Evolutionary conservation across 345 rosid genomes (phyloP), one percentile per base, ranked within the genome.

Genomic region (Ceriops zippeliana): DNA sequence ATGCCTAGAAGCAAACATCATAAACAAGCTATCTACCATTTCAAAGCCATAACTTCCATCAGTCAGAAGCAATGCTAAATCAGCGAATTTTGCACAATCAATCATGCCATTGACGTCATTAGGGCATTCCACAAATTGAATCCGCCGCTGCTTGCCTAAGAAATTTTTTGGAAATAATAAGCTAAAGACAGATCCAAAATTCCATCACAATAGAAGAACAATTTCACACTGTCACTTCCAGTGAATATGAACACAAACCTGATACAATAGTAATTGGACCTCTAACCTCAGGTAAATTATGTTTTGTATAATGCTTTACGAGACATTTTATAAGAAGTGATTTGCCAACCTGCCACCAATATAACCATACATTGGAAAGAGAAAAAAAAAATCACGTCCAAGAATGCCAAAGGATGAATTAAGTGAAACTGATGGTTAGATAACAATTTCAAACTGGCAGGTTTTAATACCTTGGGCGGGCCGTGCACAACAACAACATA

Each of bases 21-120:
- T 2, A 16, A 11, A 30, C 17, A 0, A 52, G 22, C 62, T 34
- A 72, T 62, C 84, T 81, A 92, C 96, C 96, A 93, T 95, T 85
- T 95, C 99, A 78, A 95, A 95, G 57, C 99, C 97, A 62, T 91
- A 93, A 80, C 99, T 93, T 80, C 93, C 99, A 67, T 91, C 97
- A 59, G 86, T 82, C 65, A 95, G 82, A 65, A 95, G 96, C 73
- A 95, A 58, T 28, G 97, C 97, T 67, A 95, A 74, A 85, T 95
- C 97, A 74, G 97, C 96, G 80, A 78, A 77, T 80, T 95, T 95
- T 19, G 97, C 96, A 75, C 91, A 86, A 76, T 91, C 97, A 52
- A 95, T 79, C 99, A 95, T 95, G 70, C 93, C 96, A 81, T 95
- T 95, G 75, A 95, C 86, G 74, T 95, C 96, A 84, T 88, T 91